Evolutionary conservation across 148 eudicot genomes (phyloP), one percentile per base, ranked within the genome.

Genomic region (Gaultheria prostrata): DNA sequence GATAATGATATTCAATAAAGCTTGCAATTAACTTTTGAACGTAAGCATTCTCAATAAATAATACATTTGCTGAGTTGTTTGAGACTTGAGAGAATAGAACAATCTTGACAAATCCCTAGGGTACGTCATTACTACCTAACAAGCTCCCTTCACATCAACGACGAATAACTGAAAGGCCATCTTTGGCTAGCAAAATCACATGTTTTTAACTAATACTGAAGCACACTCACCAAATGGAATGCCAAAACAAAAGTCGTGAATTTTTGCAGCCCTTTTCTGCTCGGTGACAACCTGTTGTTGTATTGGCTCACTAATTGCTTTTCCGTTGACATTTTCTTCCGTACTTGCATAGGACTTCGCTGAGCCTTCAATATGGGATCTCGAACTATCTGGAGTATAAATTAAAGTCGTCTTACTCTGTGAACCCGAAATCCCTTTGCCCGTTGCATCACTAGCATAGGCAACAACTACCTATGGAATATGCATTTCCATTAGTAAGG

Each of bases 171-270:
- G 48, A 18, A 73, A 73, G 26, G 50, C 35, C 43, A 17, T 39
- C 24, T 73, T 73, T 35, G 13, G 13, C 49, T 76, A 1, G 33
- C 24, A 5, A 24, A 81, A 49, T 49, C 35, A 43, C 1, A 69
- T 8, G 72, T 45, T 65, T 49, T 14, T 81, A 24, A 46, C 76
- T 74, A 24, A 51, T 5, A 72, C 3, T 56, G 63, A 35, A 49
- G 82, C 54, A n/a, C 73, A 90, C 98, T 89, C 84, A 95, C 98
- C 98, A 86, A 89, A 95, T 65, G 98, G 98, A 85, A 95, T 95
- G 65, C 98, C 98, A 13, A 95, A 85, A 87, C 98, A 95, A 74
- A 95, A 95, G 82, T 95, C 98, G 82, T 95, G 98, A 79, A 95
- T 93, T 86, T 87, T 95, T 0, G 98, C 98, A 33, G 92, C 89